A percentile compares a stretch with the other conserved stretches of the same genome.
phyloP scores from a whole-genome alignment of 495 filamentous ascomycete genomes.

The Penicillium canescens region DNA sequence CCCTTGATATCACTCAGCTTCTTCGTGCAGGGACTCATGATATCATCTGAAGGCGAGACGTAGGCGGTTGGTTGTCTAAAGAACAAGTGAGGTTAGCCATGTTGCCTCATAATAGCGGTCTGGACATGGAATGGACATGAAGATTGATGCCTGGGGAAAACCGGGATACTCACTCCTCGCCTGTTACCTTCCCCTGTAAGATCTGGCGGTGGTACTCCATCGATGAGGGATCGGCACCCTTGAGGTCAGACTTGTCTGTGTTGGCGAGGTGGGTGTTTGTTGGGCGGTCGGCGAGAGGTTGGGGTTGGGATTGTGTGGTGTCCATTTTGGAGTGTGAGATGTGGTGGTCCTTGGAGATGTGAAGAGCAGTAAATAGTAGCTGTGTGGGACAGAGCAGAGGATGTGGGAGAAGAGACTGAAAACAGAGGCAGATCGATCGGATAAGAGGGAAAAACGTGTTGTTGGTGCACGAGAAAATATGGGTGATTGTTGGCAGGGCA shows the following conservation, averaged over 20 bases:
- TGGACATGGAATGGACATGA: neutral
- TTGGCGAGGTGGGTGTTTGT: constrained; percentile 45
- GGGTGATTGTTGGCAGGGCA: constrained; percentile 49
- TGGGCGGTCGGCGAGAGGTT: constrained; percentile 43
- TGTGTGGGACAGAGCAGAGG: constrained; percentile 3
- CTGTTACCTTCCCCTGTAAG: constrained; percentile 69
- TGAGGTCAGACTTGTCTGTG: constrained; percentile 36
- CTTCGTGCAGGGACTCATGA: constrained; percentile 91
- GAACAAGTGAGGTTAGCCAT: neutral
- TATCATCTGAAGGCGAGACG: constrained; percentile 87
- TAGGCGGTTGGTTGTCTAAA: constrained; percentile 60
- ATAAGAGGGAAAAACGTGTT: constrained; percentile 32
- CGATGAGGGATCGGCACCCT: constrained; percentile 35
- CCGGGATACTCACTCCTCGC: constrained; percentile 58
- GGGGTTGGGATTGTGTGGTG: constrained; percentile 36
- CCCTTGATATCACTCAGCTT: constrained; percentile 83
- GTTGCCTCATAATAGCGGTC: neutral
- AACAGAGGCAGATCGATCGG: constrained; percentile 17
- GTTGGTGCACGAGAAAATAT: constrained; percentile 30
- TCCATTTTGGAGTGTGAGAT: constrained; percentile 26
- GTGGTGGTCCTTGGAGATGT: neutral
- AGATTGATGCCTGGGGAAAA: neutral
- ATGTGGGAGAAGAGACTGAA: constrained; percentile 9
- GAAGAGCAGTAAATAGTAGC: constrained; percentile 1
- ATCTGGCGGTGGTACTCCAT: constrained; percentile 83